Base-by-base conservation (phyloP, 208 protist species). In the Angomonas deanei region DNA sequence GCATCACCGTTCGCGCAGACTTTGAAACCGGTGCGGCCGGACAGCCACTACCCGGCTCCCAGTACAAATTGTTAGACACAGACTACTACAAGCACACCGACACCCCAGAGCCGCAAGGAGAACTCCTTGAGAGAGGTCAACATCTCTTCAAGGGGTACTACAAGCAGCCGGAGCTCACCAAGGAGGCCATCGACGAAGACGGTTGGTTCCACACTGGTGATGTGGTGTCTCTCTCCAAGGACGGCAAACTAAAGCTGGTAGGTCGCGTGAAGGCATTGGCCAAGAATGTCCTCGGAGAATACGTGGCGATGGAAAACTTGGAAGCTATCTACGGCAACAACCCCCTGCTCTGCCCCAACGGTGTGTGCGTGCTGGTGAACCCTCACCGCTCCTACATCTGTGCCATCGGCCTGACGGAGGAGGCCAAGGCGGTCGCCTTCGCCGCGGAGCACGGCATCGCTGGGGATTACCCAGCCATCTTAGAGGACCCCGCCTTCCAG, bases 261-360 rank as follows among this genome's bases (percentile, higher is more conserved):
- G 94, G 92, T 17, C 86, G 94, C 67, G 74, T 87, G 33, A 97
- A 97, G 81, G 87, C 89, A n/a, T 74, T 97, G 36, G 90, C 89
- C 61, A 97, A 97, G 78, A 91, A 93, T 58, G 70, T 66, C n/a
- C 72, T 91, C 13, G 94, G 94, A 27, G 91, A 98, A 78, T 97
- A 97, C 77, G 87, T 97, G 38, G 85, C 90, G 10, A 54, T 96
- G 36, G 92, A 97, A 53, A 67, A 19, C 10, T 68, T 97, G 0
- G 86, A 95, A 56, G 57, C 89, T 3, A 70, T 86, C 26, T 95
- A 95, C 69, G 68, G 64, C 6, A 49, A 73, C 39, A 76, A 92
- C 61, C 61, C 70, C 24, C 73, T 95, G 13, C 68, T 84, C 36
- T 69, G 84, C 4, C 48, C 60, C 21, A 84, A 81, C 38, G 79